Evolutionary conservation across 352 stramenopile species (phyloP).

Genomic region (Phytophthora macrochlamydospora): DNA sequence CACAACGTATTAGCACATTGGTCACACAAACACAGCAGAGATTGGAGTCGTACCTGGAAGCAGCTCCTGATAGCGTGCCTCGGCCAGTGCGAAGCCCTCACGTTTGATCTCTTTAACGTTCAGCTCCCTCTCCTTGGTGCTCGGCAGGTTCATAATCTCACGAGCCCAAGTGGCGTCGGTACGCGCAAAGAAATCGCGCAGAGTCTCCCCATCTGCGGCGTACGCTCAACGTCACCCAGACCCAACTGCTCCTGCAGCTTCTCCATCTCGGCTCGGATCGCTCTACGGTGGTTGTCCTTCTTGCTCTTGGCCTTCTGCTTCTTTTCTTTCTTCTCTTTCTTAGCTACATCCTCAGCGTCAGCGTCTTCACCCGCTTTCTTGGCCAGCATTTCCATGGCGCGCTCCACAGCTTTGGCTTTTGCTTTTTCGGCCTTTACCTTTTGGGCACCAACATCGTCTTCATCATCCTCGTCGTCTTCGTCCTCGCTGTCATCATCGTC

Average conservation of each 20-base stretch:
- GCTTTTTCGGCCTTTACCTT: slow-evolving; percentile 25
- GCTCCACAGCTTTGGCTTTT: slow-evolving; percentile 56
- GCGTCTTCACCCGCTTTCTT: slow-evolving; percentile 41
- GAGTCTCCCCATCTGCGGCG: slow-evolving; percentile 84
- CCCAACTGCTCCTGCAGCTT: slow-evolving; percentile 82
- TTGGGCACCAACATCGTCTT: slow-evolving; percentile 17
- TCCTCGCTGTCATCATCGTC: slow-evolving; percentile 67
- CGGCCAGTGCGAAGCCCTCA: slow-evolving; percentile 76
- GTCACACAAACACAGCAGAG: slow-evolving; percentile 2
- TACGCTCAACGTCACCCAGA: slow-evolving; percentile 70
- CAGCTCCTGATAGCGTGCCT: slow-evolving; percentile 82
- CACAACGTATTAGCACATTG: slow-evolving; percentile 17
- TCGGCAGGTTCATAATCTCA: slow-evolving; percentile 60
- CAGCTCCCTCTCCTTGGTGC: slow-evolving; percentile 72
- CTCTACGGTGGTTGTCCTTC: slow-evolving; percentile 67
- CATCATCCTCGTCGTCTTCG: slow-evolving; percentile 39
- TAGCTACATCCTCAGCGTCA: slow-evolving; percentile 25
- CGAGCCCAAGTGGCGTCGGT: slow-evolving; percentile 74
- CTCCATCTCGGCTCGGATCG: slow-evolving; percentile 83
- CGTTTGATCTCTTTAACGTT: slow-evolving; percentile 89
- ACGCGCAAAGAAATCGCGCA: slow-evolving; percentile 89
- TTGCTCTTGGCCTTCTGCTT: slow-evolving; percentile 68
- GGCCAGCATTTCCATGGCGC: slow-evolving; percentile 64
- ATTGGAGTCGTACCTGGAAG: slow-evolving; percentile 52
- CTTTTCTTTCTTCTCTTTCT: slow-evolving; percentile 58